Conservation (phyloP, 1,139 yeast species). For the Scheffersomyces titani region DNA sequence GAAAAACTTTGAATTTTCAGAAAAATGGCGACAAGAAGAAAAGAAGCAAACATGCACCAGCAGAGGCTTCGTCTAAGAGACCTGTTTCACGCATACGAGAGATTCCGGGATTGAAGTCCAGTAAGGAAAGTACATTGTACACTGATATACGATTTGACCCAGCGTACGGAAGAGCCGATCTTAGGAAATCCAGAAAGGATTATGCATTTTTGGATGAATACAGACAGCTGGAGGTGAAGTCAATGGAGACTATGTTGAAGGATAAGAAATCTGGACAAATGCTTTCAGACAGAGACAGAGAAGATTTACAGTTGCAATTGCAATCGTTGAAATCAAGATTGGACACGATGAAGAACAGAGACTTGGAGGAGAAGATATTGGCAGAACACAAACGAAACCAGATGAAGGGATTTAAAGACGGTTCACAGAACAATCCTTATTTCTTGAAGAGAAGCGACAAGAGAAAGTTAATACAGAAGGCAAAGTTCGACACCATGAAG, state of each 20-base stretch:
- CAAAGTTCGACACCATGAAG: conserved; percentile 85
- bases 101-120: conserved; percentile 61
- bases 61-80: conserved; percentile 67
- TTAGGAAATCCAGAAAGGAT: conserved; percentile 63
- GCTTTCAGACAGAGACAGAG: conserved; percentile 49
- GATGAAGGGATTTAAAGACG: conserved; percentile 44
- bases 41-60: conserved; percentile 76
- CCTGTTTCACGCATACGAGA: conserved; percentile 72
- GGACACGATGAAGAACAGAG: conserved; percentile 75
- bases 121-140: conserved; percentile 40
- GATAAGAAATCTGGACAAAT: conserved; percentile 52
- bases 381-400: conserved; percentile 53
- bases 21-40: conserved; percentile 15
- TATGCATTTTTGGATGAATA: conserved; percentile 87
- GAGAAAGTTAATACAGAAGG: conserved; percentile 82
- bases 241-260: conserved; percentile 57
- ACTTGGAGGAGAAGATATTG: conserved; percentile 68
- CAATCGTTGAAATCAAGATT: conserved; percentile 73
- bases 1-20: conserved; percentile 7
- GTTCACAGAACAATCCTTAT: conserved; percentile 51
- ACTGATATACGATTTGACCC: conserved; percentile 89
- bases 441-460: conserved; percentile 80
- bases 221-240: conserved; percentile 67
- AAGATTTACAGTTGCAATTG: conserved; percentile 52
- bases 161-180: conserved; percentile 82